These are phyloP conservation scores for Quercus suber DNA, from an alignment of 306 rosid species.

Conservation along the genomic window DNA sequence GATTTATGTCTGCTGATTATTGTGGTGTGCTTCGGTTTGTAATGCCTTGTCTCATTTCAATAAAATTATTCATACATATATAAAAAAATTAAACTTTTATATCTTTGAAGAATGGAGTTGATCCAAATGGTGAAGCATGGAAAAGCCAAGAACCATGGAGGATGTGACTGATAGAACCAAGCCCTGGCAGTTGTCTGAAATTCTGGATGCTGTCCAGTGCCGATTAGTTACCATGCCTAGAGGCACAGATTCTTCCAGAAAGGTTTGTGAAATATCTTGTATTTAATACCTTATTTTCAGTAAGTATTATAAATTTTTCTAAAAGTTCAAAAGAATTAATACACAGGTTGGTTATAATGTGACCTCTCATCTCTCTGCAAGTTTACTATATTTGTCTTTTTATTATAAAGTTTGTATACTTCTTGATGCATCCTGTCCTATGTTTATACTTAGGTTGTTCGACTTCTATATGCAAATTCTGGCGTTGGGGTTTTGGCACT, in stretches of 20 bases:
- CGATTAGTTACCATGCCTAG: constrained; percentile 77
- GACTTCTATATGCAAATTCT: constrained; percentile 72
- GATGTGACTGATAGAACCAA: constrained; percentile 62
- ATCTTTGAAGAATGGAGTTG: constrained; percentile 61
- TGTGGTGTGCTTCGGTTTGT: no score
- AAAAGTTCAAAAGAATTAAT: no score
- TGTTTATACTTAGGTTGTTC: constrained; percentile 51
- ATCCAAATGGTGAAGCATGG: constrained; percentile 48
- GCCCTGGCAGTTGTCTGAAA: constrained; percentile 79
- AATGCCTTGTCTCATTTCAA: no score
- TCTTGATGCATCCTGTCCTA: constrained; percentile 2
- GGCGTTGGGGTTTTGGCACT: constrained; percentile 88
- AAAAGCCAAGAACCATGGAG: constrained; percentile 58
- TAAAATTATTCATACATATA: no score
- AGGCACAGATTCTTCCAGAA: constrained; percentile 62
- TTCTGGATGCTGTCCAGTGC: constrained; percentile 69
- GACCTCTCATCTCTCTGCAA: no score
- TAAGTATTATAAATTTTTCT: no score
- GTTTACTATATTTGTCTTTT: not conserved
- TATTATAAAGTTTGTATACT: constrained; percentile 13
- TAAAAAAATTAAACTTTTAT: no score
- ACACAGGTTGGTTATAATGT: no score
- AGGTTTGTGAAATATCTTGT: constrained; percentile 51
- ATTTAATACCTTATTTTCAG: not conserved
- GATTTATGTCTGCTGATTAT: no score